Evolutionary conservation across 2,329 filamentous ascomycete species (phyloP).

Genomic region (Didymella exigua): DNA sequence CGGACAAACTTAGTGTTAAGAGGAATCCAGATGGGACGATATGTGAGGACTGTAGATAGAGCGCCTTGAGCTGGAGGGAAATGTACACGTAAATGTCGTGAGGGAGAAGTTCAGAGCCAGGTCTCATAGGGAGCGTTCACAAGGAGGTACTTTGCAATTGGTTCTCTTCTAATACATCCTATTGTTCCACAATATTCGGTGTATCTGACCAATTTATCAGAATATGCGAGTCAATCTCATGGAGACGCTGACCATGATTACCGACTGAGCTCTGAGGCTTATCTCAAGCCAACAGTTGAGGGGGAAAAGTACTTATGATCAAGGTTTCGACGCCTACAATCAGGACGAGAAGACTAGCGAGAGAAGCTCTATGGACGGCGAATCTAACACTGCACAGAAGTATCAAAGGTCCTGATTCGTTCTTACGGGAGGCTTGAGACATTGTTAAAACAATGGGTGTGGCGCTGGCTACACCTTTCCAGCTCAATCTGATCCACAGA

Average conservation of each 20-base stretch:
- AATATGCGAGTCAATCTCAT: too few species aligned
- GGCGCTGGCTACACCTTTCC: neutral
- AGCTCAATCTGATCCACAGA: neutral
- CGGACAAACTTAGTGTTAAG: constrained; percentile 22
- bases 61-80: neutral
- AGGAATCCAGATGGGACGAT: constrained; percentile 44
- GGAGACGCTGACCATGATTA: too few species aligned
- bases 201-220: too few species aligned
- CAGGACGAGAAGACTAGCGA: neutral
- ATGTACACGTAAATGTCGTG: too few species aligned
- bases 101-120: too few species aligned
- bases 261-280: too few species aligned
- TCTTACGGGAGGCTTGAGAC: neutral
- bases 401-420: neutral
- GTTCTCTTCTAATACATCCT: too few species aligned
- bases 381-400: neutral
- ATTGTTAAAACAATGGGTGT: neutral
- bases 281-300: neutral
- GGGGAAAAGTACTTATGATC: neutral
- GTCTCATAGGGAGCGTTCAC: too few species aligned
- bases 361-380: neutral
- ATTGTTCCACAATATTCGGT: too few species aligned
- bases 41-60: constrained; percentile 47
- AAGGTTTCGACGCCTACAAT: neutral
- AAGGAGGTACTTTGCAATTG: too few species aligned